Percentiles rank a stretch among this genome's conserved stretches.
phyloP scores from a whole-genome alignment of 352 stramenopile species.

The Phytophthora sansomeana region DNA sequence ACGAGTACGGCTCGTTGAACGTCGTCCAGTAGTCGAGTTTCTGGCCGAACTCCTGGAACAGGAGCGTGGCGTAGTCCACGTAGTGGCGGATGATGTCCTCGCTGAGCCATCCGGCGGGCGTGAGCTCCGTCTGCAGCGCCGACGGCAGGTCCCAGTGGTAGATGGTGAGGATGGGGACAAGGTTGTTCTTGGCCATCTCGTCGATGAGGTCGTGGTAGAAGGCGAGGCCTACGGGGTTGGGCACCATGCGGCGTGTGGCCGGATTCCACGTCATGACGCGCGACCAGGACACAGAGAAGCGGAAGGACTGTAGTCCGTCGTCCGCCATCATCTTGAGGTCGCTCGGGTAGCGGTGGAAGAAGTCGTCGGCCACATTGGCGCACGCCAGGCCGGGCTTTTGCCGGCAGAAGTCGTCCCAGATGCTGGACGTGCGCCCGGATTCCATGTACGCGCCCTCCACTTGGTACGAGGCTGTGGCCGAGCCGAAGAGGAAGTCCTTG shows the following conservation, averaged over 20 bases:
- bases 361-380: constrained; percentile 93
- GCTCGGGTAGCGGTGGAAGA: constrained; percentile 90
- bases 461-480: constrained; percentile 90
- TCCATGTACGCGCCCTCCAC: constrained; percentile 90
- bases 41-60: constrained; percentile 91
- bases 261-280: constrained; percentile 87
- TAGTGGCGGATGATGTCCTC: constrained; percentile 66
- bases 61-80: constrained; percentile 86
- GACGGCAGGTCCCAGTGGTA: constrained; percentile 96
- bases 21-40: constrained; percentile 95
- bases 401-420: constrained; percentile 93
- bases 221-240: constrained; percentile 86
- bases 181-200: constrained; percentile 68
- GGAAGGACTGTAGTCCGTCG: constrained; percentile 92
- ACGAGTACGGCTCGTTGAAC: constrained; percentile 94
- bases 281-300: constrained; percentile 94
- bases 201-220: constrained; percentile 96
- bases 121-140: constrained; percentile 75
- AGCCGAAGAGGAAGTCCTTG: constrained; percentile 84
- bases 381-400: constrained; percentile 68
- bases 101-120: constrained; percentile 60
- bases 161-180: constrained; percentile 92
- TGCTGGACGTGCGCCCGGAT: constrained; percentile 76
- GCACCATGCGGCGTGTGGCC: constrained; percentile 42
- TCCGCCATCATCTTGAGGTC: constrained; percentile 94